Evolutionary conservation across 2,329 filamentous ascomycete species (phyloP).

Genomic region (Aureobasidium vineae): DNA sequence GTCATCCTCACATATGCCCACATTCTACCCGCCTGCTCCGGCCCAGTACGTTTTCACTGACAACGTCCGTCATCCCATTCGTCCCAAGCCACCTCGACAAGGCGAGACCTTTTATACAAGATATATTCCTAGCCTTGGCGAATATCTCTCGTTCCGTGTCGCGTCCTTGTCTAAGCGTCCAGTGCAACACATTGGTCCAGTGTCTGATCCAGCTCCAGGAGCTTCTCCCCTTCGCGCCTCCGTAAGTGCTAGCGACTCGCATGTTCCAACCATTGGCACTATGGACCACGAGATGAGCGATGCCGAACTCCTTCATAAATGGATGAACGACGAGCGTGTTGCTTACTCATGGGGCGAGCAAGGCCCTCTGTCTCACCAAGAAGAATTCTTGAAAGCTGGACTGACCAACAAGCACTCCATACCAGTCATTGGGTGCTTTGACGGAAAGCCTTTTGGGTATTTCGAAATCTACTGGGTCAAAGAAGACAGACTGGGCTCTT

Average conservation of each 20-base stretch:
- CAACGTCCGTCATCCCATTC: slow-evolving; percentile 76
- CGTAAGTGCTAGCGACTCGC: slow-evolving; percentile 51
- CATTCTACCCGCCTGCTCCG: slow-evolving; percentile 83
- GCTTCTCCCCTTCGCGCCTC: slow-evolving; percentile 39
- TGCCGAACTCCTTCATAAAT: slow-evolving; percentile 70
- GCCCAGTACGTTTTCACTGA: slow-evolving; percentile 77
- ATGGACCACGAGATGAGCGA: slow-evolving; percentile 50
- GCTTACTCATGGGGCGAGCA: slow-evolving; percentile 77
- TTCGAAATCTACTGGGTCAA: slow-evolving; percentile 99
- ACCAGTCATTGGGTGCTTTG: slow-evolving; percentile 89
- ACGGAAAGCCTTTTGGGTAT: slow-evolving; percentile 92
- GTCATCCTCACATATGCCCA: slow-evolving; percentile 81
- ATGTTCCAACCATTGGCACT: slow-evolving; percentile 37
- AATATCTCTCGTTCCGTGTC: slow-evolving; percentile 86
- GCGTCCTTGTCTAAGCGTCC: slow-evolving; percentile 67
- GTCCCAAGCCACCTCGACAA: slow-evolving; percentile 84
- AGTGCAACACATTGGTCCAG: slow-evolving; percentile 63
- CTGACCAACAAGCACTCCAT: slow-evolving; percentile 74
- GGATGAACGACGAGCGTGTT: slow-evolving; percentile 86
- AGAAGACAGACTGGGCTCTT: slow-evolving; percentile 74
- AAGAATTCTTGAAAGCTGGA: slow-evolving; percentile 65
- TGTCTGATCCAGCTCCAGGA: slow-evolving; percentile 31
- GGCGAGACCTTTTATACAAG: slow-evolving; percentile 89
- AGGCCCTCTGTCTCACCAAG: slow-evolving; percentile 56
- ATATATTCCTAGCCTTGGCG: slow-evolving; percentile 74